These are phyloP conservation scores for Mucor saturninus DNA, from an alignment of 371 early-diverging fungal genomes.

Conservation along the genomic window DNA sequence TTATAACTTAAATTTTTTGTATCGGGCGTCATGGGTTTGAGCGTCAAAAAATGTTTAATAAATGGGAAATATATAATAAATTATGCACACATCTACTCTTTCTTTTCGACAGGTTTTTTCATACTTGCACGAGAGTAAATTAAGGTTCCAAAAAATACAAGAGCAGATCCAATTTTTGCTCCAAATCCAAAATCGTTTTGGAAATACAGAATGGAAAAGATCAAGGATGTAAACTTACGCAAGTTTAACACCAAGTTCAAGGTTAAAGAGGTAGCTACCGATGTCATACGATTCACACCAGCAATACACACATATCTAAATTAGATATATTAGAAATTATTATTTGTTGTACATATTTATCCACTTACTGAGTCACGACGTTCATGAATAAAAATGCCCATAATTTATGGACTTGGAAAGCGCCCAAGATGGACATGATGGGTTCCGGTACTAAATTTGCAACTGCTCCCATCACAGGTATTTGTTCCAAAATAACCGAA, in stretches of 20 bases:
- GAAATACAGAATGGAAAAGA: conserved; percentile 86
- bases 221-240: conserved; percentile 81
- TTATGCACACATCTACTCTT: not conserved
- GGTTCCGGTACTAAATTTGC: conserved; percentile 26
- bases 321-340: no score
- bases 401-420: conserved; percentile 57
- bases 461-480: conserved; percentile 32
- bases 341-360: no score
- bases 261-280: conserved; percentile 78
- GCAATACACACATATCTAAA: conserved; percentile 76
- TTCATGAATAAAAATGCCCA: conserved; percentile 77
- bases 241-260: conserved; percentile 86
- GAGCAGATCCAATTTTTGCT: conserved; percentile 67
- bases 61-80: no score
- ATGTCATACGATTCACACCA: conserved; percentile 85
- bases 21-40: no score
- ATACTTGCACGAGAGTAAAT: conserved; percentile 61
- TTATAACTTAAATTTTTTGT: no score
- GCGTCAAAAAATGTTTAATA: no score
- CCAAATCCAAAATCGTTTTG: conserved; percentile 73
- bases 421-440: conserved; percentile 25
- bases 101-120: not conserved
- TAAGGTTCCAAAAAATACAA: conserved; percentile 80
- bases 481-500: conserved; percentile 38
- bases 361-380: conserved; percentile 65